Conservation (phyloP, 139 green algal genomes). For the Closterium sp. region DNA sequence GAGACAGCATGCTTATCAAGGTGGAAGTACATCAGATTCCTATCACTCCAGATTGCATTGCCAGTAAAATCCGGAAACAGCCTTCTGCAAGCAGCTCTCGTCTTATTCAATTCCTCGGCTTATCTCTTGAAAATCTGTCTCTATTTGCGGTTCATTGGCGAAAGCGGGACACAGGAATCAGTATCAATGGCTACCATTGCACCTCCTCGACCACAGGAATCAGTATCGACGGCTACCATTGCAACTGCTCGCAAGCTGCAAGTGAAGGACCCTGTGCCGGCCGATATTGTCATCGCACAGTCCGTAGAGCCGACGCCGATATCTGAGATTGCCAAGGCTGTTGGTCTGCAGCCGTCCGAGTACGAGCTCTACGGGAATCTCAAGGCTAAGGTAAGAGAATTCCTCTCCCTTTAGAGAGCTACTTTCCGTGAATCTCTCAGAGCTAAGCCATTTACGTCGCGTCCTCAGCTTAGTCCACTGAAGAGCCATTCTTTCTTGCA, state of each 20-base stretch:
- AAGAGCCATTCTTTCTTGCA: background rate
- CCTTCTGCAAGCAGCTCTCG: too few species aligned
- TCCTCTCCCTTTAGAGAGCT: background rate
- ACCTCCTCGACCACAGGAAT: background rate
- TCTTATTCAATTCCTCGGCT: too few species aligned
- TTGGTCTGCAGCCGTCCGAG: slow-evolving; percentile 72
- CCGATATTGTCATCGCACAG: slow-evolving; percentile 93
- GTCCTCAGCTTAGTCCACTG: background rate
- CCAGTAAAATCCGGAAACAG: too few species aligned
- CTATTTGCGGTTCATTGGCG: background rate
- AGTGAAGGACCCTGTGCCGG: slow-evolving; percentile 65
- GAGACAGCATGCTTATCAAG: too few species aligned
- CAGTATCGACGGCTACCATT: background rate
- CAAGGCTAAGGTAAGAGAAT: slow-evolving; percentile 86
- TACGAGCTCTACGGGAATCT: slow-evolving; percentile 78
- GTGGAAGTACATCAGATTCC: too few species aligned
- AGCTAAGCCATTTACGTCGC: background rate
- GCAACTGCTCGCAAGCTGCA: slow-evolving; percentile 42
- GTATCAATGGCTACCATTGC: slow-evolving; percentile 1
- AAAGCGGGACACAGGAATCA: background rate
- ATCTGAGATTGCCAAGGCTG: slow-evolving; percentile 69
- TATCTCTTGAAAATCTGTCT: too few species aligned
- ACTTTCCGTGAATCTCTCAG: background rate
- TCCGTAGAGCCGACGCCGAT: slow-evolving; percentile 70
- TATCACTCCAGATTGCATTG: too few species aligned